These are phyloP conservation scores for Ustilago curta DNA, from an alignment of 1,284 basidiomycete species.

Conservation along the genomic window DNA sequence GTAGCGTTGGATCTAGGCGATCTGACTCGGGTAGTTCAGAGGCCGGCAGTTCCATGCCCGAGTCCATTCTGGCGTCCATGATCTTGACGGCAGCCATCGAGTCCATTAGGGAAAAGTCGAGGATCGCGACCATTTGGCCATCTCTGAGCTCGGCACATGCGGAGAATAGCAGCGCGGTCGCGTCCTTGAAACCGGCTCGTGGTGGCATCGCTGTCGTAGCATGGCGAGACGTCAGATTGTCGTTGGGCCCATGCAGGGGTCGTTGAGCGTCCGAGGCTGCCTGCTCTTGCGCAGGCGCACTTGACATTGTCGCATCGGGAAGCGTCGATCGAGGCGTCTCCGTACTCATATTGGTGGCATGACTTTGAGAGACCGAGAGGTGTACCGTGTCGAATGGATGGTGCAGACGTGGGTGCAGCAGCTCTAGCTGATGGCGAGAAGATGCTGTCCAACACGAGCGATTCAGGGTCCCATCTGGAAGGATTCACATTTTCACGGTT, in stretches of 20 bases:
- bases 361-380: neutral
- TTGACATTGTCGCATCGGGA: neutral
- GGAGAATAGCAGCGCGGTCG: conserved; percentile 27
- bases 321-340: neutral
- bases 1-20: conserved; percentile 71
- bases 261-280: neutral
- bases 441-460: neutral
- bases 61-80: conserved; percentile 88
- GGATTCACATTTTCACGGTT: too few relatives aligned
- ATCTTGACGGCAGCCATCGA: conserved; percentile 92
- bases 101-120: conserved; percentile 80
- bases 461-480: conserved; percentile 1
- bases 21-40: conserved; percentile 51
- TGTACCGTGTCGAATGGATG: neutral
- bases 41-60: conserved; percentile 74
- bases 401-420: too few relatives aligned
- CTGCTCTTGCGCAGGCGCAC: neutral
- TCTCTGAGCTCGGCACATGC: conserved; percentile 64
- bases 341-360: conserved; percentile 10
- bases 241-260: neutral
- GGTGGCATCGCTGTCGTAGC: conserved; percentile 5
- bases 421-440: too few relatives aligned
- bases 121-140: conserved; percentile 77
- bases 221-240: neutral
- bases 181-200: conserved; percentile 25